Base-by-base conservation (phyloP, 1,284 basidiomycete genomes). In the Cryptococcus sp. region DNA sequence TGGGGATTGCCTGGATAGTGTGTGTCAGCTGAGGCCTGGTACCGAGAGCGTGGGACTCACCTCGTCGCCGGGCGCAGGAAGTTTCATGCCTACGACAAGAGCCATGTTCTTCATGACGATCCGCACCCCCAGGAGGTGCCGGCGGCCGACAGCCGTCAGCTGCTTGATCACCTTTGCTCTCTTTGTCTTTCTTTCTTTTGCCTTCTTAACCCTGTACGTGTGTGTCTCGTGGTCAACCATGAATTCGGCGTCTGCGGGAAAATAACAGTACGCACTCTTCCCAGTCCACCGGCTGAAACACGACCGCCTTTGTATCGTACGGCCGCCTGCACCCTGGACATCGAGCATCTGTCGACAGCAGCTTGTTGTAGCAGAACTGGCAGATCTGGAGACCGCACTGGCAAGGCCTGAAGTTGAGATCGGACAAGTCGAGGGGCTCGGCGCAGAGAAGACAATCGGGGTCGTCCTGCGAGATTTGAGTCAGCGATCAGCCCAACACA, bases 321-420 rank as follows among this genome's bases (percentile, higher is more conserved):
- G 89, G 85, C 68, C 94, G 83, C 71, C 96, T 84, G 79, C 96
- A 99, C 37, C 96, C 96, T 40, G 96, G 96, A 77, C 96, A 99
- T 53, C 92, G 86, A 61, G 94, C 88, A 77, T 98, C 98, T 81
- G 79, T 96, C 90, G 80, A 92, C 85, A 81, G 91, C 89, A 83
- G 97, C 95, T 79, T 98, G 93, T 79, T 98, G 91, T 94, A 98
- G 78, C 96, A 99, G 80, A 99, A 99, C 59, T 94, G 89, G 77
- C 96, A 99, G 68, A 99, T 94, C 83, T 97, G 94, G 79, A 98
- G 96, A 65, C 96, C 96, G 79, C 96, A 99, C 54, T 94, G 87
- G 78, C 96, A 99, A 18, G 96, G 96, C 81, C 95, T 96, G 82
- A 99, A 99, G 82, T 97, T 96, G 74, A 97, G 85, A 82, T 99